These are phyloP conservation scores for Sporodiniella umbellata DNA, from an alignment of 371 early-diverging fungal genomes.

Conservation along the genomic window DNA sequence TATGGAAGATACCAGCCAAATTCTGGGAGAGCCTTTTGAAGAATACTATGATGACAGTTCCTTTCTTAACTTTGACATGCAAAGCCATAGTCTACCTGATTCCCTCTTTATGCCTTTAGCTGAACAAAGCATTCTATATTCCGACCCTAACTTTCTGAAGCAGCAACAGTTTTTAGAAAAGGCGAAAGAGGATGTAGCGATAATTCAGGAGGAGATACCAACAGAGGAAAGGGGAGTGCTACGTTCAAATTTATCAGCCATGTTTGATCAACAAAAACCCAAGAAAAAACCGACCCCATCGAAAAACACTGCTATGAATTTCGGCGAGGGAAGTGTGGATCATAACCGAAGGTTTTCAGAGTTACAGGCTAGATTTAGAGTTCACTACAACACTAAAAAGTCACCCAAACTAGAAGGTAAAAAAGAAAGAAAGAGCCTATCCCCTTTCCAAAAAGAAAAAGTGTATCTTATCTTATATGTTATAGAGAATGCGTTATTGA, in stretches of 20 bases:
- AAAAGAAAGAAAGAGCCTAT: too few species aligned
- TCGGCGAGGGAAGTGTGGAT: conserved; percentile 11
- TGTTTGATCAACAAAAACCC: conserved; percentile 23
- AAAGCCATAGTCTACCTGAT: conserved; percentile 9
- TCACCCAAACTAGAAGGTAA: conserved; percentile 7
- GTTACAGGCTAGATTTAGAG: conserved; percentile 23
- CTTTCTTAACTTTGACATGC: conserved; percentile 11
- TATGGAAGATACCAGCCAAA: conserved; percentile 1
- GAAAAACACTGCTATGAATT: neutral
- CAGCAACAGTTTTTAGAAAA: conserved; percentile 22
- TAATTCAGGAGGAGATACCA: neutral
- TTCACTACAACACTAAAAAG: conserved; percentile 20
- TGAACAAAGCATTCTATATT: conserved; percentile 17
- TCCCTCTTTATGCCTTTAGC: conserved; percentile 1
- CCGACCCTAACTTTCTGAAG: conserved; percentile 24
- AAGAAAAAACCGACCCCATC: conserved; percentile 4
- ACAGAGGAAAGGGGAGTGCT: too few species aligned
- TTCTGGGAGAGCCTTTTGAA: conserved; percentile 14
- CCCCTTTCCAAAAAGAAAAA: too few species aligned
- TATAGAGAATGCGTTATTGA: conserved; percentile 1
- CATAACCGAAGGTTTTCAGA: conserved; percentile 29
- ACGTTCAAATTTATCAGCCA: conserved; percentile 17
- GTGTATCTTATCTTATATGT: neutral
- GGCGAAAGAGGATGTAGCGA: conserved; percentile 3
- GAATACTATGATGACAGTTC: conserved; percentile 10